Base-by-base conservation (phyloP, 352 stramenopile species). In the Phytopythium boreale region DNA sequence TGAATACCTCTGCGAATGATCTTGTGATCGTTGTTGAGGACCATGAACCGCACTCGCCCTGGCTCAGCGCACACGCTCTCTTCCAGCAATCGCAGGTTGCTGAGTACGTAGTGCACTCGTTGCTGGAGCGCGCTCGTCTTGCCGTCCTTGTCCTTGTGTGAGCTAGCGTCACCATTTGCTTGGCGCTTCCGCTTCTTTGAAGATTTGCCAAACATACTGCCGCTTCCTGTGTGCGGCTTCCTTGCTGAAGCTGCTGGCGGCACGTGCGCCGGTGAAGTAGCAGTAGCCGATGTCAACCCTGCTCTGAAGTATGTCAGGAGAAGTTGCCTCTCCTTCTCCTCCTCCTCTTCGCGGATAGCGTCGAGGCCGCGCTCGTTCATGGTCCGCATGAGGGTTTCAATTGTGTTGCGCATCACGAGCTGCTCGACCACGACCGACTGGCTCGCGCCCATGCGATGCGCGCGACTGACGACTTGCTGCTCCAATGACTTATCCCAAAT, bases 401-500 rank as follows among this genome's bases (percentile, higher is more conserved):
- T 77, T 20, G 89, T 93, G 19, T 79, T 86, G 44, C 89, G 79
- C 88, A 96, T 95, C 60, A 93, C 82, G 14, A 98, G 70, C 59
- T 97, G 85, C 70, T 99, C 96, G 24, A 99, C 96, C 11, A 95
- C 69, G 11, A 99, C 87, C 9, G 88, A 79, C 37, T 96, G 89
- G 9, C 62, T 95, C 1, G 96, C 89, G 31, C 97, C 97, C 89
- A 99, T 98, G 56, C 97, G 84, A 82, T 98, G 97, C 0, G 97
- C 97, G 57, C 97, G 83, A 56, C 93, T 95, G 31, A 99, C 84
- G 50, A 98, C 95, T 78, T 99, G 97, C 31, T 97, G 76, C 68
- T 98, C 89, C 17, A 99, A 69, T 15, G 86, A 97, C 61, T 97
- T 96, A 71, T 99, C 96, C 85, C 88, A 98, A 37, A 99, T 97